phyloP scores from a whole-genome alignment of 371 early-diverging fungal species.

The Apophysomyces variabilis region DNA sequence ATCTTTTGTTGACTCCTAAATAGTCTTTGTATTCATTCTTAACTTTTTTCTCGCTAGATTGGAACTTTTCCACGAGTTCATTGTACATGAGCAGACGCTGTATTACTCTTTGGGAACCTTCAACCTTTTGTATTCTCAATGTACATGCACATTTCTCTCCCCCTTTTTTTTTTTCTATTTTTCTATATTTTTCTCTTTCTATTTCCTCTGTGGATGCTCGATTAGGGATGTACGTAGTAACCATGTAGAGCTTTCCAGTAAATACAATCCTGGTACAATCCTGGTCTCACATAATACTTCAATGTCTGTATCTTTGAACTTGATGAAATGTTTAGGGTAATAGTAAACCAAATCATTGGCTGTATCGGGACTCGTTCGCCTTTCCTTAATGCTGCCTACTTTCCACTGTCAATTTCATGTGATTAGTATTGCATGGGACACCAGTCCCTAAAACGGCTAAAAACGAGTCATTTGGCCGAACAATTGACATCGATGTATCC shows the following conservation, averaged over 20 bases:
- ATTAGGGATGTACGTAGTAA: constrained; percentile 11
- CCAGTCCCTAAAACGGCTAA: too few species aligned
- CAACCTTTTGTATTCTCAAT: constrained; percentile 17
- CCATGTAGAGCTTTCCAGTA: constrained; percentile 11
- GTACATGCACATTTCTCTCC: constrained; percentile 15
- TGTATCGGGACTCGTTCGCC: too few species aligned
- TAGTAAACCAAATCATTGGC: too few species aligned
- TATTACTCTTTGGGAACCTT: constrained; percentile 17
- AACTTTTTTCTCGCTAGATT: constrained; percentile 7
- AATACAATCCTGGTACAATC: neutral
- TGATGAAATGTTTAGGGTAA: too few species aligned
- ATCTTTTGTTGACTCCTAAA: constrained; percentile 8
- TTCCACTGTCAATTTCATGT: too few species aligned
- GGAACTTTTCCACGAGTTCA: constrained; percentile 9
- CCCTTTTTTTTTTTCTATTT: neutral
- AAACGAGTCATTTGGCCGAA: too few species aligned
- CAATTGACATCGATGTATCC: too few species aligned
- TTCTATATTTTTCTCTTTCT: neutral
- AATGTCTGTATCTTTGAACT: neutral
- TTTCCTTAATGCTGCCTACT: too few species aligned
- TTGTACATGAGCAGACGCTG: constrained; percentile 21
- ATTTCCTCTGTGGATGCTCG: constrained; percentile 3
- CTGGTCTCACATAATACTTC: neutral
- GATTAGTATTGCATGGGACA: too few species aligned
- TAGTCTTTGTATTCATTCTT: constrained; percentile 12